Evolutionary conservation across 768 basidiomycete genomes (phyloP), one percentile per base, ranked within the genome.

Genomic region (Mycena amicta): DNA sequence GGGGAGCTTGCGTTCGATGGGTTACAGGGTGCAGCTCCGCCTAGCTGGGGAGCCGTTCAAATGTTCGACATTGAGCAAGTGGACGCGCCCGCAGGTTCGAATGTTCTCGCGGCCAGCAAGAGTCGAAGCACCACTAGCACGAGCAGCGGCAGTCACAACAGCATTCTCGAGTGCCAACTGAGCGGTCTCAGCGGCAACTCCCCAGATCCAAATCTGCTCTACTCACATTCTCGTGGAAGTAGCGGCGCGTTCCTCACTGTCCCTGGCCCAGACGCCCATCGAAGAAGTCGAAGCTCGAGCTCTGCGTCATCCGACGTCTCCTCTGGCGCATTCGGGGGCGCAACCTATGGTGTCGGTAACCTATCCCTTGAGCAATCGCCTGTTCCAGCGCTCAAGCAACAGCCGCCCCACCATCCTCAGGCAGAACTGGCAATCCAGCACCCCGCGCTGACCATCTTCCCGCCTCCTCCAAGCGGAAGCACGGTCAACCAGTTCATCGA

Each of bases 241-340:
- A 23, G 3, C n/a, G 55, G 37, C 16, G 47, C 47, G 27, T 63
- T 63, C 53, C 62, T 63, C 41, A 60, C 55, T 4, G 62, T 63
- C 5, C 62, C 62, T 2, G 62, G 62, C 1, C 55, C 62, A 6
- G 57, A 26, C 39, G 52, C 22, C 26, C 62, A 55, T 23, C 50
- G 43, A 31, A 57, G 62, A 29, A 63, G 62, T 25, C 58, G 62
- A 28, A 60, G 58, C 58, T 63, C 62, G 59, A 63, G 62, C 49
- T 54, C 55, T 0, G 55, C 62, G 46, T 63, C 62, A 50, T 59
- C 57, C 43, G 62, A 51, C 26, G 51, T 60, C 39, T 63, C 62
- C 13, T 49, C 47, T 12, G 47, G 47, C 12, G 27, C 27, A 4
- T 49, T 49, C 27, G 47, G 25, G 5, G 18, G 45, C 16, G 46